Evolutionary conservation across 169 alveolate genomes (phyloP).

Genomic region (Eimeria necatrix): DNA sequence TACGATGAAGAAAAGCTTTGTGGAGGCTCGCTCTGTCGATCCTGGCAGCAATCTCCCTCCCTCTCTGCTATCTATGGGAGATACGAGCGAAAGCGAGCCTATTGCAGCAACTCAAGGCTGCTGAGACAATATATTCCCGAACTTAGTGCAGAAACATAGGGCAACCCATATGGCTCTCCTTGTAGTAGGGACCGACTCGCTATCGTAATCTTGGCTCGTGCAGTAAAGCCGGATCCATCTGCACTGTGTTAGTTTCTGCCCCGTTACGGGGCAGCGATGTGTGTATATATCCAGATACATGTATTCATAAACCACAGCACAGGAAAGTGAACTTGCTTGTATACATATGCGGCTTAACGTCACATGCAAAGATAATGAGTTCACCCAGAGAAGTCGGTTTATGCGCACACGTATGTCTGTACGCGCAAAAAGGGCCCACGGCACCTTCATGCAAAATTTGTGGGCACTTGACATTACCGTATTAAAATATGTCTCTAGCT

Average conservation of each 20-base stretch:
- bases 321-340: background rate
- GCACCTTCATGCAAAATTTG: background rate
- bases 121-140: constrained; percentile 22
- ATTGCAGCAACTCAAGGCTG: constrained; percentile 15
- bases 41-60: constrained; percentile 37
- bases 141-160: background rate
- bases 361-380: background rate
- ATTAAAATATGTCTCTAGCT: background rate
- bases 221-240: background rate
- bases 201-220: too few species aligned
- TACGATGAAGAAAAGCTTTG: constrained; percentile 35
- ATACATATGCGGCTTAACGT: background rate
- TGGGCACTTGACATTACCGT: background rate
- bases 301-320: background rate
- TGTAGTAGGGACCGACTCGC: too few species aligned
- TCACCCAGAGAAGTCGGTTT: background rate
- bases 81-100: constrained; percentile 2
- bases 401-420: background rate
- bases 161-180: background rate
- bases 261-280: too few species aligned
- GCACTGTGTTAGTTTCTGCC: background rate
- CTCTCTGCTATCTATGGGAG: constrained; percentile 23
- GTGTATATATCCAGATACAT: background rate
- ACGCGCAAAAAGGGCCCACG: background rate
- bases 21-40: constrained; percentile 16